Percentiles rank a stretch among this genome's conserved stretches.
Evolutionary conservation across 352 stramenopile genomes (phyloP).

Genomic region (Globisporangium heterothallicum): DNA sequence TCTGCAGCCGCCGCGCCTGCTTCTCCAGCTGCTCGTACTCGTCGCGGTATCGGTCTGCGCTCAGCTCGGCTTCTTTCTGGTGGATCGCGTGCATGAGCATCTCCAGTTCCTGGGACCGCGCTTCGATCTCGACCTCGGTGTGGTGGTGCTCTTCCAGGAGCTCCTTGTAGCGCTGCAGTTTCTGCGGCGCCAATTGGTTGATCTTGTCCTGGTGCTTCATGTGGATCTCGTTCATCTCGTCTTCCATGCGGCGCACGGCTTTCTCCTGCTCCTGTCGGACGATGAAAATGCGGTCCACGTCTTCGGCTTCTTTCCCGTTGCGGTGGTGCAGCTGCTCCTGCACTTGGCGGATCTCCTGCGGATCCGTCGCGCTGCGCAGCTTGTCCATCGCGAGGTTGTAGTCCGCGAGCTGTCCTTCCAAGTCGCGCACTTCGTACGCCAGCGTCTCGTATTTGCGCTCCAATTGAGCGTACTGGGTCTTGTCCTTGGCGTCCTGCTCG

Average conservation of each 20-base stretch:
- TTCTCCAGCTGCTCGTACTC: constrained; percentile 74
- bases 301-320: constrained; percentile 80
- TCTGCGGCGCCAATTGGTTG: constrained; percentile 83
- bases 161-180: constrained; percentile 76
- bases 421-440: constrained; percentile 58
- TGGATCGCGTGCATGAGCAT: constrained; percentile 70
- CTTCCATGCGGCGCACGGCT: constrained; percentile 55
- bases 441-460: constrained; percentile 76
- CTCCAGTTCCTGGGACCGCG: constrained; percentile 58
- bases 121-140: constrained; percentile 72
- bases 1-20: constrained; percentile 59
- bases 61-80: constrained; percentile 69
- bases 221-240: constrained; percentile 76
- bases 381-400: constrained; percentile 95
- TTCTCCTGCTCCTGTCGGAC: constrained; percentile 81
- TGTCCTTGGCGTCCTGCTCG: constrained; percentile 83
- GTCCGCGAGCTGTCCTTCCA: constrained; percentile 90
- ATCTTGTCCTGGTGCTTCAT: constrained; percentile 83
- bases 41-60: constrained; percentile 60
- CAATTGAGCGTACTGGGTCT: constrained; percentile 86
- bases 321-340: constrained; percentile 63
- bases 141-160: constrained; percentile 68
- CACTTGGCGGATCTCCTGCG: constrained; percentile 60
- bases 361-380: constrained; percentile 61
- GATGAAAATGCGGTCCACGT: constrained; percentile 88